phyloP scores from a whole-genome alignment of 1,284 basidiomycete species.

The Paramarasmius palmivorus region DNA sequence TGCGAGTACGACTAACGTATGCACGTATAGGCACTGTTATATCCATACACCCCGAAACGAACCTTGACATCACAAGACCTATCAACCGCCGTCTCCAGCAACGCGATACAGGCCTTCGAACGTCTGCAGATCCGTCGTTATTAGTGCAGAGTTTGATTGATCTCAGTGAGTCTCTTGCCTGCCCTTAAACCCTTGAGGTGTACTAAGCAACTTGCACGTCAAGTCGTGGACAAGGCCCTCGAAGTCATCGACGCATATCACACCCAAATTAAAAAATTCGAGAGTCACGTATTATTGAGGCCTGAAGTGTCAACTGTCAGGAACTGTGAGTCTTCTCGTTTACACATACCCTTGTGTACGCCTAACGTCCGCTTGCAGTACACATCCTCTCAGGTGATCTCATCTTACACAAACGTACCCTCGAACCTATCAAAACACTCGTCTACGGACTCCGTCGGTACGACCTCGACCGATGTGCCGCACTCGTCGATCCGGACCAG shows the following conservation, averaged over 20 bases:
- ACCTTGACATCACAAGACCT: conserved; percentile 51
- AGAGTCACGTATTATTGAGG: conserved; percentile 58
- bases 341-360: too few relatives aligned
- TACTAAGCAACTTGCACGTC: background rate
- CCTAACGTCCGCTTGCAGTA: conserved; percentile 35
- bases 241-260: conserved; percentile 72
- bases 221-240: conserved; percentile 62
- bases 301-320: conserved; percentile 62
- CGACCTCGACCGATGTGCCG: conserved; percentile 62
- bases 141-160: conserved; percentile 66
- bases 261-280: conserved; percentile 57
- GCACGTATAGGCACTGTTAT: conserved; percentile 58
- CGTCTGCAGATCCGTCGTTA: conserved; percentile 61
- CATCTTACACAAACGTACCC: conserved; percentile 66
- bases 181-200: background rate
- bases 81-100: conserved; percentile 59
- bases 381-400: conserved; percentile 72
- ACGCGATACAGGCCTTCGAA: conserved; percentile 57
- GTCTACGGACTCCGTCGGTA: conserved; percentile 67
- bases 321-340: conserved; percentile 40
- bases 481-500: conserved; percentile 44
- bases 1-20: background rate
- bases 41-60: conserved; percentile 50
- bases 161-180: conserved; percentile 41
- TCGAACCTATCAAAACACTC: conserved; percentile 66